Conservation (phyloP, 2,329 filamentous ascomycete species). For the Rhynchosporium agropyri region DNA sequence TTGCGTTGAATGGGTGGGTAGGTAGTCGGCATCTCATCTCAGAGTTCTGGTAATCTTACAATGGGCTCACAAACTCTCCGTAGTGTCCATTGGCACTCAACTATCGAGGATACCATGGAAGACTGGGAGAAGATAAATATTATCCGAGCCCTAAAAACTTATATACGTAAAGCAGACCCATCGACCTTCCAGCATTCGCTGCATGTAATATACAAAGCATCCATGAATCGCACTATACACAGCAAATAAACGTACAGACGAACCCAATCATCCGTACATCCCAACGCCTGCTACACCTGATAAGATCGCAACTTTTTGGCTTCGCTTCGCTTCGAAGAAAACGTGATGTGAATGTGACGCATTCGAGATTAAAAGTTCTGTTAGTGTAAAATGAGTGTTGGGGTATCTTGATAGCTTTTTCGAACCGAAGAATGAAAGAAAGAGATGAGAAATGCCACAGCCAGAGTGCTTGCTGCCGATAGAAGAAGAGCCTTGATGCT, state of each 20-base stretch:
- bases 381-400: background rate
- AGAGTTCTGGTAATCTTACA: no score
- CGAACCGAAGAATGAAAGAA: background rate
- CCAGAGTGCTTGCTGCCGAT: background rate
- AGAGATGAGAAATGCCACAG: background rate
- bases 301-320: background rate
- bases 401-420: background rate
- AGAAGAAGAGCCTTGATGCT: background rate
- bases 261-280: background rate
- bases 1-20: no score
- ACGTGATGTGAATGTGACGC: background rate
- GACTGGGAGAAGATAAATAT: no score
- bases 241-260: background rate
- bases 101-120: no score
- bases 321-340: background rate
- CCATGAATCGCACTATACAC: background rate
- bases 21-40: no score
- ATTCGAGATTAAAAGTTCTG: background rate
- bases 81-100: no score
- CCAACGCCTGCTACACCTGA: background rate
- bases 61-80: no score
- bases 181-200: conserved; percentile 11
- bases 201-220: background rate
- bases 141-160: no score
- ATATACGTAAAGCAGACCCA: background rate